Conservation (phyloP, 116 monocot species). For the Cymodocea nodosa region DNA sequence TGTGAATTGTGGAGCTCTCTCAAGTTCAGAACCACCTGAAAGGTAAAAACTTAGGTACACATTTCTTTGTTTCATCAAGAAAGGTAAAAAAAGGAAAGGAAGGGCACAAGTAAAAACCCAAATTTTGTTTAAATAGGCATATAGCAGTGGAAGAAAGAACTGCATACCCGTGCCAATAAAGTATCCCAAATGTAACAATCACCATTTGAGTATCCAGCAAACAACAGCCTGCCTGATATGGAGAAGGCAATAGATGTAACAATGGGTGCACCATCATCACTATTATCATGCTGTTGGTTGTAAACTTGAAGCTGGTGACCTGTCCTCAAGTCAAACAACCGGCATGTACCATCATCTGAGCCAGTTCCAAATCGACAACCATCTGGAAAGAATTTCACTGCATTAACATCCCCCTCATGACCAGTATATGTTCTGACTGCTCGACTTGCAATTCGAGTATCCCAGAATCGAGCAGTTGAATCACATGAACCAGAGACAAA, state of each 20-base stretch:
- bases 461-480: slow-evolving; percentile 82
- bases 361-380: slow-evolving; percentile 92
- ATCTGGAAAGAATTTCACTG: slow-evolving; percentile 96
- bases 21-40: slow-evolving; percentile 76
- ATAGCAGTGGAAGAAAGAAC: not conserved
- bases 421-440: slow-evolving; percentile 78
- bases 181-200: slow-evolving; percentile 94
- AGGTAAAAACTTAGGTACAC: not conserved
- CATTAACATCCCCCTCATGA: slow-evolving; percentile 74
- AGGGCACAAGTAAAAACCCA: not conserved
- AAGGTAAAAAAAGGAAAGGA: not conserved
- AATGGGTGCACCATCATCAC: slow-evolving; percentile 27
- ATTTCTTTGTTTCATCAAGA: not conserved
- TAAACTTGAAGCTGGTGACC: slow-evolving; percentile 97
- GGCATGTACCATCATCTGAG: slow-evolving; percentile 92
- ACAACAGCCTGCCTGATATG: slow-evolving; percentile 85
- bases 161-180: slow-evolving; percentile 67
- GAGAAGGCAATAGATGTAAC: slow-evolving; percentile 94
- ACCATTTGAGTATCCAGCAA: slow-evolving; percentile 96
- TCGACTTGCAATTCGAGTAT: slow-evolving; percentile 77
- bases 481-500: slow-evolving; percentile 98
- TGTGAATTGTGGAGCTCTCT: slow-evolving; percentile 82
- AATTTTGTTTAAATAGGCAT: not conserved
- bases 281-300: slow-evolving; percentile 23
- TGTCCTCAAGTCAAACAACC: slow-evolving; percentile 85